Evolutionary conservation across 192 early-diverging fungal genomes (phyloP).

Genomic region (Podila horticola): DNA sequence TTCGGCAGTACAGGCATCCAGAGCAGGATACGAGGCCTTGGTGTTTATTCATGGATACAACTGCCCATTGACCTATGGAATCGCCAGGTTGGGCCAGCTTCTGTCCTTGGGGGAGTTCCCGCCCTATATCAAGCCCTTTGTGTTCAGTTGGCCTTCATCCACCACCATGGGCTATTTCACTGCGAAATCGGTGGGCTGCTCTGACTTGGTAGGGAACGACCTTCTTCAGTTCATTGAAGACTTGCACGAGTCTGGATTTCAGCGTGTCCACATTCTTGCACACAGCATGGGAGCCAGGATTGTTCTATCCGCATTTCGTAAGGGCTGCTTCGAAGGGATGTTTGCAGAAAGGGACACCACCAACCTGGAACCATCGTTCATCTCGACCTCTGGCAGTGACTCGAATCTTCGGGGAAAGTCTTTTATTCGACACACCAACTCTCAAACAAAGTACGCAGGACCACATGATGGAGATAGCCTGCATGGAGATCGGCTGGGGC

Average conservation of each 20-base stretch:
- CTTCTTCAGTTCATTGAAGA: conserved; percentile 48
- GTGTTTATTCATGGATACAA: conserved; percentile 55
- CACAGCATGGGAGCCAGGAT: conserved; percentile 56
- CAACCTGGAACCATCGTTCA: conserved; percentile 4
- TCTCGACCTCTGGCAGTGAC: conserved; percentile 6
- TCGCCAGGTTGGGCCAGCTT: conserved; percentile 49
- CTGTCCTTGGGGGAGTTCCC: conserved; percentile 51
- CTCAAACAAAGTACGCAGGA: background rate
- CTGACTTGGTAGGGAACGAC: conserved; percentile 41
- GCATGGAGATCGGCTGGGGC: background rate
- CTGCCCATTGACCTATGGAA: conserved; percentile 48
- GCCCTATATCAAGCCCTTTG: conserved; percentile 53
- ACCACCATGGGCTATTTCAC: conserved; percentile 51
- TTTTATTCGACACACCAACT: conserved; percentile 22
- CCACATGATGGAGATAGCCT: conserved; percentile 3
- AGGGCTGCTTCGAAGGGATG: conserved; percentile 29
- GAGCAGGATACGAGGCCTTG: conserved; percentile 45
- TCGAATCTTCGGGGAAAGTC: background rate
- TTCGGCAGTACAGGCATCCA: conserved; percentile 16
- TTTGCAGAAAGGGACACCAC: conserved; percentile 32
- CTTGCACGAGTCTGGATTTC: conserved; percentile 42
- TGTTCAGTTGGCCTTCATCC: conserved; percentile 49
- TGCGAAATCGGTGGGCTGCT: conserved; percentile 34
- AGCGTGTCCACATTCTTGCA: conserved; percentile 40
- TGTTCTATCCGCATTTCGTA: conserved; percentile 36